Percentiles rank a stretch among this genome's conserved stretches.
phyloP scores from a whole-genome alignment of 139 green algal genomes.

The Volvox africanus region DNA sequence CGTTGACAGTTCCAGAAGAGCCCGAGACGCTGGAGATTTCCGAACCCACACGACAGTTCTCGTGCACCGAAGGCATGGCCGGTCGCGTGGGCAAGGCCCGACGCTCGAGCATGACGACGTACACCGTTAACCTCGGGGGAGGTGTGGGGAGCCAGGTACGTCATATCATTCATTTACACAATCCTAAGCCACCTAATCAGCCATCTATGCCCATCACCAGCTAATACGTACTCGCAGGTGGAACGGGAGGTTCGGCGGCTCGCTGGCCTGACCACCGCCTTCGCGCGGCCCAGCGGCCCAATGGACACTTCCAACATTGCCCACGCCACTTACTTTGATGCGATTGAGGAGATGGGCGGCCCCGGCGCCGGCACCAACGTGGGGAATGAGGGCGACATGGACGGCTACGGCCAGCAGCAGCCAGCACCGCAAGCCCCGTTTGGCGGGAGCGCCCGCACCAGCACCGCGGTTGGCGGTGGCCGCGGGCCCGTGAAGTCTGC shows the following conservation, averaged over 20 bases:
- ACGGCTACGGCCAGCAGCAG: neutral
- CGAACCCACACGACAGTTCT: neutral
- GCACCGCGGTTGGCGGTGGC: neutral
- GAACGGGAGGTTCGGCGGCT: constrained; percentile 29
- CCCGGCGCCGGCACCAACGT: neutral
- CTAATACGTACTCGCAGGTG: constrained; percentile 1
- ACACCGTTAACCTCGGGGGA: constrained; percentile 20
- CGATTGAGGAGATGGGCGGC: constrained; percentile 4
- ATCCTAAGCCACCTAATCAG: neutral
- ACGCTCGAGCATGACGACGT: constrained; percentile 21
- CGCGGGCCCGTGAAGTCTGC: neutral
- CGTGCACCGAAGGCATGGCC: neutral
- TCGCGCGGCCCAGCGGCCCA: neutral
- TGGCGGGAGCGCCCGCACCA: neutral
- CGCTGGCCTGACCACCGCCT: constrained; percentile 8
- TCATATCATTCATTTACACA: neutral
- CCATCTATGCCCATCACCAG: too few relatives aligned
- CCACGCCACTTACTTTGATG: constrained; percentile 19
- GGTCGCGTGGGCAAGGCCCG: neutral
- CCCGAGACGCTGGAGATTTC: constrained; percentile 5
- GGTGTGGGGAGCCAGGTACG: neutral
- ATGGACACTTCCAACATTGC: neutral
- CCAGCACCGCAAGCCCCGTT: neutral
- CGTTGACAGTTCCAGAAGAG: neutral
- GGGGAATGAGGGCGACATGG: neutral